phyloP scores from a whole-genome alignment of 1,284 basidiomycete genomes.

The Ustilago trichophora region DNA sequence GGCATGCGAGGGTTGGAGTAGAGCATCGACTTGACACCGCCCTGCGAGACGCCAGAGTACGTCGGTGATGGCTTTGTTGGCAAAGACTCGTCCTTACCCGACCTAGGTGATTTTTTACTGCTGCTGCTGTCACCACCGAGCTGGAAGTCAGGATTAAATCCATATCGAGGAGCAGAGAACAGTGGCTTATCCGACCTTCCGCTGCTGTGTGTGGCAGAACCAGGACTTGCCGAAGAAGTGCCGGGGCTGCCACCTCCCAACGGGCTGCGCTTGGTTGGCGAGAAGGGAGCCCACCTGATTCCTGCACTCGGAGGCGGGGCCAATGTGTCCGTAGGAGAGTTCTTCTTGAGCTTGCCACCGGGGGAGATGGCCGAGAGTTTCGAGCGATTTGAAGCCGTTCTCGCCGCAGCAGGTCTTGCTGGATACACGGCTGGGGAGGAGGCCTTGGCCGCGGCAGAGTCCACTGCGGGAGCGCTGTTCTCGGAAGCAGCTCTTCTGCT shows the following conservation, averaged over 20 bases:
- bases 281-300: conserved; percentile 1
- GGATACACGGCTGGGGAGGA: background rate
- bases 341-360: conserved; percentile 1
- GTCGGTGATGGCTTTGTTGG: conserved; percentile 28
- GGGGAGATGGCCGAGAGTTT: background rate
- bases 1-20: conserved; percentile 7
- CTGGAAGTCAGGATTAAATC: conserved; percentile 27
- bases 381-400: background rate
- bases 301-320: conserved; percentile 3
- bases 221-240: conserved; percentile 2
- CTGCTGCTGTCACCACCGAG: conserved; percentile 12
- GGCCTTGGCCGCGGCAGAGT: background rate
- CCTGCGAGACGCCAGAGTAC: conserved; percentile 5
- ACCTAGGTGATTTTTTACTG: background rate
- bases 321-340: conserved; percentile 3
- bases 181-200: conserved; percentile 16
- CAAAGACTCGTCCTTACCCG: background rate
- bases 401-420: background rate
- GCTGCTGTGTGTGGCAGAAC: conserved; percentile 3
- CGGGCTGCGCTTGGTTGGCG: conserved; percentile 12
- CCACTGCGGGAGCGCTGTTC: background rate
- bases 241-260: conserved; percentile 3
- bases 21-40: conserved; percentile 25
- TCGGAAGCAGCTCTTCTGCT: conserved; percentile 8
- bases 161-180: conserved; percentile 13